phyloP scores from a whole-genome alignment of 306 rosid species.

The Fragaria vesca region DNA sequence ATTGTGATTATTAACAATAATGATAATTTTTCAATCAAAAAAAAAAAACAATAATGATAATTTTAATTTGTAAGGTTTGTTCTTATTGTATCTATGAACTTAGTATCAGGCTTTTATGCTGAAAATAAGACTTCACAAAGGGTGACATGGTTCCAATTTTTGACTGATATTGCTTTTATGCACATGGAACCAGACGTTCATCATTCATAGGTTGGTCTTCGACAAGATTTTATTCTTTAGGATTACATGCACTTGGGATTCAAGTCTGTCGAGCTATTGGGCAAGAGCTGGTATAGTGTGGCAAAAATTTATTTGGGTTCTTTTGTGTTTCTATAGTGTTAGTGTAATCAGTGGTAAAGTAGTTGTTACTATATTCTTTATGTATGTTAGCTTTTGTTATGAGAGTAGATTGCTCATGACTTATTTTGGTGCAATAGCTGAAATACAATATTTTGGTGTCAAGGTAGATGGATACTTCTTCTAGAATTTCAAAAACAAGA shows the following conservation, averaged over 20 bases:
- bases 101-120: no score
- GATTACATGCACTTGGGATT: conserved; percentile 80
- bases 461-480: conserved; percentile 92
- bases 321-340: background rate
- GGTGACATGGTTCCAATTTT: no score
- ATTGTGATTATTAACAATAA: no score
- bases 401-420: background rate
- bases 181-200: no score
- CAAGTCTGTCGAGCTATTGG: conserved; percentile 98
- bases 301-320: conserved; percentile 8
- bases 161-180: no score
- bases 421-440: conserved; percentile 1
- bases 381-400: background rate
- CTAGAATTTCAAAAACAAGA: conserved; percentile 91
- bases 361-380: background rate
- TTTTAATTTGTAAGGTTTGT: no score
- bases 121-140: no score
- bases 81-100: no score
- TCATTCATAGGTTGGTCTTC: no score
- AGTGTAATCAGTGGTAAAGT: background rate
- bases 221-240: conserved; percentile 84
- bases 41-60: no score
- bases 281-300: conserved; percentile 83
- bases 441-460: conserved; percentile 39
- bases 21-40: no score